Evolutionary conservation across 164 flowering plant species (phyloP), one percentile per base, ranked within the genome.

Genomic region (Liriodendron chinense): DNA sequence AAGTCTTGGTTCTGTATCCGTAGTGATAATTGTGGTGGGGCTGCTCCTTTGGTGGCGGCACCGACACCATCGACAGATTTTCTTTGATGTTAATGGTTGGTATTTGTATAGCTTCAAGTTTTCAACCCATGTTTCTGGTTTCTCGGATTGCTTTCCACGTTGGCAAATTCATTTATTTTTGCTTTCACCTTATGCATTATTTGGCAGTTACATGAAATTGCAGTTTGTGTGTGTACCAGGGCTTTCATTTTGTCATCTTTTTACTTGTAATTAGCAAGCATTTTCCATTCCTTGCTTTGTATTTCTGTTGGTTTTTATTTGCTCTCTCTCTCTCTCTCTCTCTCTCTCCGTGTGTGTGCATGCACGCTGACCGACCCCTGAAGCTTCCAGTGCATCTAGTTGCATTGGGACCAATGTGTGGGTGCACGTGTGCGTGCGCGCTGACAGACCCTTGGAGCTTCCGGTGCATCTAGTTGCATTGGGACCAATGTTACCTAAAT

Each of bases 51-150:
- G 97, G 99, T 89, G 92, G 97, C 83, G 94, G 57, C 90, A 89
- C 66, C 83, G 91, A 73, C 88, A 76, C 82, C 90, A 88, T 70
- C 86, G 86, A 75, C 96, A 92, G 78, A 86, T 94, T 47, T 94
- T 94, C 89, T 94, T 94, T 83, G 98, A 94, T 79, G 91, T 94
- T 26, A 92, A 91, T 83, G 98, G 98, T 94, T 66, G 80, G 89
- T 80, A 24, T 22, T 57, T 3, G 43, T 26, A 66, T 28, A 25
- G 25, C 20, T 28, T 18, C 7, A 14, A 5, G n/a, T 65, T 22
- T 23, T 65, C 10, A n/a, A n/a, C 12, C 24, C 12, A 23, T 9
- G 24, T 23, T 5, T 66, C 6, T 66, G n/a, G 47, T 66, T 66
- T 66, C 22, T 28, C 21, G 2, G 47, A 28, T 6, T 24, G 24